A percentile compares a stretch with the other conserved stretches of the same genome.
phyloP scores from a whole-genome alignment of 805 yeast genomes.

The Sugiyamaella floridensis region DNA sequence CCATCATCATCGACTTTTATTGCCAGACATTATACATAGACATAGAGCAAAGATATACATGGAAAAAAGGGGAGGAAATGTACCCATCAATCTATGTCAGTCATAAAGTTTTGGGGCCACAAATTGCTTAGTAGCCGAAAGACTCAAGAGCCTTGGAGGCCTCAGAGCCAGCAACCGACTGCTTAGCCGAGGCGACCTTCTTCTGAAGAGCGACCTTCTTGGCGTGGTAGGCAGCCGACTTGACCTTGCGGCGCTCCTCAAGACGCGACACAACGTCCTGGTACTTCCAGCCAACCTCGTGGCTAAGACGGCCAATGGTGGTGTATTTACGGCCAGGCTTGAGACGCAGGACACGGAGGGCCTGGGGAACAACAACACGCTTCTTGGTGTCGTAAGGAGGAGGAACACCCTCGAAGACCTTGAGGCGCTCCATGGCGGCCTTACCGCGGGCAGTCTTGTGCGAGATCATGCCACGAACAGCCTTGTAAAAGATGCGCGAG shows the following conservation, averaged over 20 bases:
- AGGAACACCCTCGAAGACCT: slow-evolving; percentile 99
- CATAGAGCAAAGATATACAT: neutral
- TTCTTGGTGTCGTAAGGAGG: slow-evolving; percentile 99
- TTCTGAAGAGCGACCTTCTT: slow-evolving; percentile 94
- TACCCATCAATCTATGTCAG: neutral
- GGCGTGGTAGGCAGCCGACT: slow-evolving; percentile 98
- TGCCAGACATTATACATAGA: neutral
- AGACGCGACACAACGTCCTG: slow-evolving; percentile 94
- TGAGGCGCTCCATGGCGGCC: slow-evolving; percentile 98
- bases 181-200: slow-evolving; percentile 83
- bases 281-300: slow-evolving; percentile 99
- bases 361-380: slow-evolving; percentile 99
- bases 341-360: slow-evolving; percentile 97
- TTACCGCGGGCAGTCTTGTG: slow-evolving; percentile 99
- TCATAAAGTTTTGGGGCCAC: neutral
- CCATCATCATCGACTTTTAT: neutral
- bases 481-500: slow-evolving; percentile 99
- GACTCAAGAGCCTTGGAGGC: slow-evolving; percentile 91
- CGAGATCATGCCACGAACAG: slow-evolving; percentile 98
- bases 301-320: slow-evolving; percentile 91
- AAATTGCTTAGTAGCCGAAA: slow-evolving; percentile 79
- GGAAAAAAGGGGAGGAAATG: neutral
- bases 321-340: slow-evolving; percentile 99
- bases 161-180: slow-evolving; percentile 82
- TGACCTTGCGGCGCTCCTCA: slow-evolving; percentile 99